phyloP scores from a whole-genome alignment of 129 eudicot genomes.

The Arctium minus region DNA sequence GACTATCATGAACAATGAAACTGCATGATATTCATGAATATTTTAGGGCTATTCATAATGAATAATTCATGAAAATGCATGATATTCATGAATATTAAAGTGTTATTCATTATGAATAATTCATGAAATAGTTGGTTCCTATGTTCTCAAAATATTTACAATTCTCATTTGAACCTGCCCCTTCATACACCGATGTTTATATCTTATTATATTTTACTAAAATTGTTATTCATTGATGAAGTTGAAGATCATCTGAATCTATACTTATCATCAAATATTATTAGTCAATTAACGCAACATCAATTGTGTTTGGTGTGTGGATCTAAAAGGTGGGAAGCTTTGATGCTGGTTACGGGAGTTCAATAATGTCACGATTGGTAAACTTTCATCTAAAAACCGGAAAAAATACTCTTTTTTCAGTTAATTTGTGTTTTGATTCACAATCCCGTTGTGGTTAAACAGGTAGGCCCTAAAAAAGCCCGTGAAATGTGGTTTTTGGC shows the following conservation, averaged over 20 bases:
- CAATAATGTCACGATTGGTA: constrained; percentile 96
- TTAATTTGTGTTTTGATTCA: neutral
- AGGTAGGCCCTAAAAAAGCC: constrained; percentile 98
- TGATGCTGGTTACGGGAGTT: constrained; percentile 99
- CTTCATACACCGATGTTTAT: neutral
- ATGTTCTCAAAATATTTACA: neutral
- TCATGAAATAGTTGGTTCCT: neutral
- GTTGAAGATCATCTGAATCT: neutral
- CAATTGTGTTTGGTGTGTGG: constrained; percentile 6
- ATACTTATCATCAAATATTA: neutral
- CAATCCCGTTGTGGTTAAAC: constrained; percentile 19
- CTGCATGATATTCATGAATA: too few species aligned
- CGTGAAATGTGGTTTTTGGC: constrained; percentile 97
- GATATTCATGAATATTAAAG: too few species aligned
- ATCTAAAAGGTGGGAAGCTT: constrained; percentile 90
- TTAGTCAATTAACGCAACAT: neutral
- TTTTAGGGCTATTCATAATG: too few species aligned
- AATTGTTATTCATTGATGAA: neutral
- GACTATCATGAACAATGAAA: too few species aligned
- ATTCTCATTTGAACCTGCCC: neutral
- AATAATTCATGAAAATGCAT: too few species aligned
- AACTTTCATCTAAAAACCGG: constrained; percentile 11
- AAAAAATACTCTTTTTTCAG: neutral
- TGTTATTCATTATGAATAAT: neutral
- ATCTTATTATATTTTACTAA: neutral